phyloP scores from a whole-genome alignment of 345 rosid species.

The Cardamine resedifolia region DNA sequence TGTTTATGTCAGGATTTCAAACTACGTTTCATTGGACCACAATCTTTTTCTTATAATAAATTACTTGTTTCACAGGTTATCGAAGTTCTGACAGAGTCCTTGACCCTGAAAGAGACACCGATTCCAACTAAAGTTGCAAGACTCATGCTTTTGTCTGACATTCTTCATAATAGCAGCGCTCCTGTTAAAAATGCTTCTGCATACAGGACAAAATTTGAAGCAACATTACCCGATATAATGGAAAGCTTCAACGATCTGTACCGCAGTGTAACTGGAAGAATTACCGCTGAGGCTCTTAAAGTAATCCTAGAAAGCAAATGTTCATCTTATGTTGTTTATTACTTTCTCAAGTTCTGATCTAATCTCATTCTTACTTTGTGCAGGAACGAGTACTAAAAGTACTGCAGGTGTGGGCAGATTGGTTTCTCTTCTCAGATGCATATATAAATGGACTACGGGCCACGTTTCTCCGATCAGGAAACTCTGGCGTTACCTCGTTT shows the following conservation, averaged over 20 bases:
- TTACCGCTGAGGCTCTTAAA: slow-evolving; percentile 92
- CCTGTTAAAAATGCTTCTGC: slow-evolving; percentile 97
- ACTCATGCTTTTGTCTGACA: slow-evolving; percentile 39
- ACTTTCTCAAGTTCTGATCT: background rate
- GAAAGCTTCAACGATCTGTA: slow-evolving; percentile 93
- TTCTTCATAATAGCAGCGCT: slow-evolving; percentile 91
- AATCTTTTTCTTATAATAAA: background rate
- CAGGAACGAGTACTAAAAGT: slow-evolving; percentile 93
- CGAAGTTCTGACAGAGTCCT: slow-evolving; percentile 84
- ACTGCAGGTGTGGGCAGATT: slow-evolving; percentile 90
- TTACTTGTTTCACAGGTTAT: slow-evolving; percentile 54
- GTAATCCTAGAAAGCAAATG: slow-evolving; percentile 38
- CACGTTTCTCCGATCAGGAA: slow-evolving; percentile 76
- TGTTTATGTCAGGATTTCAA: background rate
- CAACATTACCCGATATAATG: slow-evolving; percentile 78
- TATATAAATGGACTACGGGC: slow-evolving; percentile 86
- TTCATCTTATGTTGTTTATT: background rate
- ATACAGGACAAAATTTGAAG: slow-evolving; percentile 90
- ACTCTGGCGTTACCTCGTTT: slow-evolving; percentile 67
- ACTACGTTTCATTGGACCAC: background rate
- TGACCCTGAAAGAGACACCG: slow-evolving; percentile 80
- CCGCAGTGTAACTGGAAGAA: slow-evolving; percentile 83
- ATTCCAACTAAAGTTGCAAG: slow-evolving; percentile 91
- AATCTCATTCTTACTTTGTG: slow-evolving; percentile 26
- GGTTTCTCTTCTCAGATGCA: slow-evolving; percentile 97